Conservation (phyloP, 768 basidiomycete species). For the Pholiota microspora region DNA sequence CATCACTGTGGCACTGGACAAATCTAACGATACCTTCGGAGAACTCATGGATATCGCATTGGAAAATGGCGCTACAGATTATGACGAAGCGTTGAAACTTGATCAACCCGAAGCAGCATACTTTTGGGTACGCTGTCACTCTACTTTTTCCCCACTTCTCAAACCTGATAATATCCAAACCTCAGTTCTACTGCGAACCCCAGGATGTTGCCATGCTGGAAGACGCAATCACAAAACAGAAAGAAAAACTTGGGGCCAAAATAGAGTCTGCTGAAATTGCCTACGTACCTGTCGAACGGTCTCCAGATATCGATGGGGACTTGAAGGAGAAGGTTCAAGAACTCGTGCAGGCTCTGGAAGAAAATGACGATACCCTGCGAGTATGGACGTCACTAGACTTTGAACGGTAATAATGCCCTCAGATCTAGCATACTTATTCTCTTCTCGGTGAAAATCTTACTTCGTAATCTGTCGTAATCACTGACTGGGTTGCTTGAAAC, state of each 20-base stretch:
- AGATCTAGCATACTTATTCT: not conserved
- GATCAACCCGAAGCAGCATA: slow-evolving; percentile 3
- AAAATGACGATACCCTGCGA: slow-evolving; percentile 53
- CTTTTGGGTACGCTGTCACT: slow-evolving; percentile 2
- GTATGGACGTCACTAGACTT: slow-evolving; percentile 50
- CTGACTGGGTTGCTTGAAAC: too few species aligned
- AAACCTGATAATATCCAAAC: not conserved
- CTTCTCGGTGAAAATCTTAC: too few species aligned
- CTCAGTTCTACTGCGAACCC: slow-evolving; percentile 22
- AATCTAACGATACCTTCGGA: slow-evolving; percentile 42
- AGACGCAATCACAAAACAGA: slow-evolving; percentile 14
- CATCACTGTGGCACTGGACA: slow-evolving; percentile 41
- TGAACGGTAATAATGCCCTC: not conserved
- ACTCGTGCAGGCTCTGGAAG: slow-evolving; percentile 53
- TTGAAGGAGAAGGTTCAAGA: slow-evolving; percentile 35
- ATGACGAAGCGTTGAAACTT: slow-evolving; percentile 16
- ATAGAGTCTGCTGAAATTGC: slow-evolving; percentile 49
- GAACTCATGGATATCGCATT: slow-evolving; percentile 27
- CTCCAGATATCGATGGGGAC: slow-evolving; percentile 34
- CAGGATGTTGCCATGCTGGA: slow-evolving; percentile 16
- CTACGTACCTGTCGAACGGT: slow-evolving; percentile 49
- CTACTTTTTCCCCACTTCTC: not conserved
- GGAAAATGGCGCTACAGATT: slow-evolving; percentile 23
- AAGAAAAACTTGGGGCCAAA: slow-evolving; percentile 17
- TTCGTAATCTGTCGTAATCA: too few species aligned